Evolutionary conservation across 495 filamentous ascomycete species (phyloP).

Genomic region (Tuber calosporum): DNA sequence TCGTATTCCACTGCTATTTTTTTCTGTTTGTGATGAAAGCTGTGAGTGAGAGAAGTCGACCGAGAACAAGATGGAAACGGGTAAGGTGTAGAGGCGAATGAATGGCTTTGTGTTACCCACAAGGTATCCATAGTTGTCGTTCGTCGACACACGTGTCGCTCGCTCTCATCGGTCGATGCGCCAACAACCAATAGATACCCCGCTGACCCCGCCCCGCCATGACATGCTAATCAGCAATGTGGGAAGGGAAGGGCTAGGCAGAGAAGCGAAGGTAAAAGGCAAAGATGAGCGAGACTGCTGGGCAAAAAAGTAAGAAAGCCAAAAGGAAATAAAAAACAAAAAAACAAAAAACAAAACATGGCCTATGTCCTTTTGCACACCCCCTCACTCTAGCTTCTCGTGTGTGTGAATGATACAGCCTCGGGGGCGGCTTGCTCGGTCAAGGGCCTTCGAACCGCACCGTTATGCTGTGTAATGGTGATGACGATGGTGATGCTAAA

Average conservation of each 20-base stretch:
- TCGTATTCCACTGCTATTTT: slow-evolving; percentile 2
- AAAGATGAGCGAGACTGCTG: neutral
- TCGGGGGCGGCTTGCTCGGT: neutral
- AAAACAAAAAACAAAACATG: neutral
- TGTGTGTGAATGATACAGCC: neutral
- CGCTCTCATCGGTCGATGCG: slow-evolving; percentile 1
- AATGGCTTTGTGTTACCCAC: slow-evolving; percentile 5
- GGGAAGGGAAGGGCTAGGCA: neutral
- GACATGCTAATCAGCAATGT: neutral
- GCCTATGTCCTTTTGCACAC: neutral
- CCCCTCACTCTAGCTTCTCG: neutral
- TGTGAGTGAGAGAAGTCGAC: neutral
- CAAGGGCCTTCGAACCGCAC: neutral
- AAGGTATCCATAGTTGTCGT: slow-evolving; percentile 2
- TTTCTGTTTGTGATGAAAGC: neutral
- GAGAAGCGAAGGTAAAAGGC: neutral
- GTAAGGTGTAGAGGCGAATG: neutral
- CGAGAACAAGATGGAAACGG: neutral
- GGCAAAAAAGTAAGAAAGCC: neutral
- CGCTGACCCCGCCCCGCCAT: neutral
- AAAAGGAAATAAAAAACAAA: neutral
- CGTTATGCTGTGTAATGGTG: neutral
- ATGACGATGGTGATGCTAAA: neutral
- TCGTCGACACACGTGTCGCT: slow-evolving; percentile 6
- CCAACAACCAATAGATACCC: slow-evolving; percentile 4